A percentile compares a stretch with the other conserved stretches of the same genome.
Conservation (phyloP, 1,284 basidiomycete genomes). For the Rhodotorula glutinis region DNA sequence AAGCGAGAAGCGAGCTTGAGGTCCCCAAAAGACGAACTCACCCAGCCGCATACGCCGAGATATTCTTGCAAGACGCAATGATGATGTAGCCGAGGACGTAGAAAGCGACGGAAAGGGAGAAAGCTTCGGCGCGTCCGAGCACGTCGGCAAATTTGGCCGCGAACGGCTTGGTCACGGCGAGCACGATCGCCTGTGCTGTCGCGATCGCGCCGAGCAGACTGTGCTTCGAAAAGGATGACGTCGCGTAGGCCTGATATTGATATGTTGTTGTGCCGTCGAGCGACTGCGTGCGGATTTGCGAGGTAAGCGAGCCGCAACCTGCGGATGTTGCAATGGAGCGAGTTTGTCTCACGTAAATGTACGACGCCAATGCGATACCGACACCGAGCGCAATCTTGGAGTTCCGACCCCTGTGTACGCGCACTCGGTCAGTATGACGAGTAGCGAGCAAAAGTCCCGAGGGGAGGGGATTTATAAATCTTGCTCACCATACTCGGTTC, state of each 20-base stretch:
- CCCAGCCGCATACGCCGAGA: slow-evolving; percentile 10
- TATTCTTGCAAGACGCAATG: slow-evolving; percentile 61
- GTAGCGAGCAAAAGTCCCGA: not conserved
- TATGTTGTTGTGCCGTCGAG: slow-evolving; percentile 56
- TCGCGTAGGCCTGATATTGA: slow-evolving; percentile 56
- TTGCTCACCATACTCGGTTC: slow-evolving; percentile 30
- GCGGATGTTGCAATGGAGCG: not conserved
- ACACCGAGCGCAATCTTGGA: slow-evolving; percentile 29
- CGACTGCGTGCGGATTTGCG: not conserved
- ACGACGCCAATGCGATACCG: slow-evolving; percentile 61
- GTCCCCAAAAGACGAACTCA: not conserved
- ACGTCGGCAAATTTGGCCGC: slow-evolving; percentile 76
- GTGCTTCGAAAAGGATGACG: slow-evolving; percentile 25
- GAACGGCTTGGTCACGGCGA: slow-evolving; percentile 70
- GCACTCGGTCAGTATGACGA: not conserved
- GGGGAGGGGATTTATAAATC: not conserved
- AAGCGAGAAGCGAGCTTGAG: rapidly evolving
- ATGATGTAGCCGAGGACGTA: slow-evolving; percentile 59
- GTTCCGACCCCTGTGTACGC: slow-evolving; percentile 28
- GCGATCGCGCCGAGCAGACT: slow-evolving; percentile 29
- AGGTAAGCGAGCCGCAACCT: not conserved
- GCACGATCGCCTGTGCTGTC: slow-evolving; percentile 49
- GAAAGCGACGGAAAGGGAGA: slow-evolving; percentile 56
- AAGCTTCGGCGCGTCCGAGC: slow-evolving; percentile 56
- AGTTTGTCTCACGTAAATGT: slow-evolving; percentile 58